phyloP scores from a whole-genome alignment of 73 alveolate genomes.

The Tetrahymena thermophila region DNA sequence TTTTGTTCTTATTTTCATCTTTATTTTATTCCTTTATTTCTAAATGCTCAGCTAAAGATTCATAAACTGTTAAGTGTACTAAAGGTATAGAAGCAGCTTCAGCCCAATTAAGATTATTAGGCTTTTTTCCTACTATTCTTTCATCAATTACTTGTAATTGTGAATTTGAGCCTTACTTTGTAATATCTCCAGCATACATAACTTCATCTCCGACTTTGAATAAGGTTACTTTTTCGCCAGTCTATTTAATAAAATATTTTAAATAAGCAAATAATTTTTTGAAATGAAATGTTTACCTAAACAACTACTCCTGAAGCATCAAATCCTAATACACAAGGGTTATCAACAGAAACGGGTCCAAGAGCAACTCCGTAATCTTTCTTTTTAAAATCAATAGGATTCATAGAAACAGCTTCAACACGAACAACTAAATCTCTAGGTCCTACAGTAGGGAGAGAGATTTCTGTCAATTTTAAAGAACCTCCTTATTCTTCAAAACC shows the following conservation, averaged over 20 bases:
- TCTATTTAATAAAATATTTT: background rate
- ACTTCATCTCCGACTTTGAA: constrained; percentile 8
- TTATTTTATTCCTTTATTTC: background rate
- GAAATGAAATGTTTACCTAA: background rate
- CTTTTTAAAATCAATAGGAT: constrained; percentile 4
- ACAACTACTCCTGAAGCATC: background rate
- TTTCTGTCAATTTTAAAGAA: background rate
- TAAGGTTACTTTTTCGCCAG: background rate
- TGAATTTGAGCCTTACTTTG: background rate
- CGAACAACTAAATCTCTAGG: background rate
- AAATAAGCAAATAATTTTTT: too few species aligned
- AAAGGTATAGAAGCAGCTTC: background rate
- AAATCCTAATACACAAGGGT: background rate
- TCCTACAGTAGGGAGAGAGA: background rate
- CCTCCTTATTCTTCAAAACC: background rate
- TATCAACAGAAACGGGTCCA: background rate
- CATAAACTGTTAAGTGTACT: background rate
- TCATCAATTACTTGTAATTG: background rate
- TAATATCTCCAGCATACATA: background rate
- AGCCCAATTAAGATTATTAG: background rate
- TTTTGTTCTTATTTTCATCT: background rate
- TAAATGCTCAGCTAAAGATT: background rate
- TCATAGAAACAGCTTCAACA: background rate
- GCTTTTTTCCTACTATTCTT: background rate
- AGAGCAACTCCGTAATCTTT: background rate